phyloP scores from a whole-genome alignment of 116 monocot genomes.

The Papilionanthe hybrid region DNA sequence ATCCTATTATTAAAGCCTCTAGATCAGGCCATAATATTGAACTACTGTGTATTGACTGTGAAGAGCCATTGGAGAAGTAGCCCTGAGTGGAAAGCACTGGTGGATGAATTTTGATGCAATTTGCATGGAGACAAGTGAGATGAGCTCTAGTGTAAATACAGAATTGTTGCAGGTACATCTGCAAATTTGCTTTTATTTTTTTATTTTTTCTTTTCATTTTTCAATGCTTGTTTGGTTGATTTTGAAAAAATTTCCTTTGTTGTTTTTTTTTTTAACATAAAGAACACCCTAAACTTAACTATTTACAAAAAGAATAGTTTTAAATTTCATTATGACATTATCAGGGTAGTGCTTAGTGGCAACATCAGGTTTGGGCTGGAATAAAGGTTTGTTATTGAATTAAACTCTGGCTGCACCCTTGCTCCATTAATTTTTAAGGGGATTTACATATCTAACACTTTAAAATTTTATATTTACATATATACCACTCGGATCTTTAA shows the following conservation, averaged over 20 bases:
- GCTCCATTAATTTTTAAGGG: too few relatives aligned
- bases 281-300: too few relatives aligned
- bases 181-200: not conserved
- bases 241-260: not conserved
- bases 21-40: too few relatives aligned
- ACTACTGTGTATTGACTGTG: not conserved
- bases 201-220: not conserved
- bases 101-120: constrained; percentile 52
- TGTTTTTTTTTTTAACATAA: too few relatives aligned
- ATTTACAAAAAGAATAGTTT: too few relatives aligned
- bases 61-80: constrained; percentile 44
- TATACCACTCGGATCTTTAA: too few relatives aligned
- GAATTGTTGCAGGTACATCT: constrained; percentile 25
- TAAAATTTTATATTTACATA: too few relatives aligned
- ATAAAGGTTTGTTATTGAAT: constrained; percentile 53
- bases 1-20: too few relatives aligned
- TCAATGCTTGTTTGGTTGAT: not conserved
- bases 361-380: constrained; percentile 52
- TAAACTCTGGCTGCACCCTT: too few relatives aligned
- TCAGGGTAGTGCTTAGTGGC: constrained; percentile 43
- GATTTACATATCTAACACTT: too few relatives aligned
- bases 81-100: constrained; percentile 31
- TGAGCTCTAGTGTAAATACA: constrained; percentile 9
- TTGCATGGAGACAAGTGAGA: constrained; percentile 12
- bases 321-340: constrained; percentile 6